These are phyloP conservation scores for Exserohilum rostratum DNA, from an alignment of 2,329 filamentous ascomycete species.

Conservation along the genomic window DNA sequence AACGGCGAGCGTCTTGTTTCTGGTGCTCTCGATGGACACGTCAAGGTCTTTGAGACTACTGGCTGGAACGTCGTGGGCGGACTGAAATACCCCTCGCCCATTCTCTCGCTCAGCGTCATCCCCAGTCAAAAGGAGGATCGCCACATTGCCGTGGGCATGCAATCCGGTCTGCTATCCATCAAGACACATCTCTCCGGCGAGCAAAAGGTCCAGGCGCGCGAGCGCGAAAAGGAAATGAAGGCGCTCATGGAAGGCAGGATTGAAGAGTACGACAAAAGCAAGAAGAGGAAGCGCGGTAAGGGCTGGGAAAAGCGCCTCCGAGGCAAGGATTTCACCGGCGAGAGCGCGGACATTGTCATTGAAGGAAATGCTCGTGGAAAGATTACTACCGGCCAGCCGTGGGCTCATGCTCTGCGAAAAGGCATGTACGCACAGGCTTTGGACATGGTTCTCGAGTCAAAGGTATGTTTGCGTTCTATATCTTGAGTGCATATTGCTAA, in stretches of 20 bases:
- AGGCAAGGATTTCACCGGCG: conserved; percentile 80
- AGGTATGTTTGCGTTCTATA: conserved; percentile 30
- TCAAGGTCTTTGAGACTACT: conserved; percentile 94
- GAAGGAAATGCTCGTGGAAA: conserved; percentile 72
- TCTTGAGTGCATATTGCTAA: conserved; percentile 9
- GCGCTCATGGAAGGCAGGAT: conserved; percentile 78
- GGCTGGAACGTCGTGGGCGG: conserved; percentile 97
- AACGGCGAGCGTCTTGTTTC: conserved; percentile 81
- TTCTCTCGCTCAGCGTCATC: conserved; percentile 82
- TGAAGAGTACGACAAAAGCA: conserved; percentile 75
- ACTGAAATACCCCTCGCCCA: conserved; percentile 89
- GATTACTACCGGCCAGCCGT: conserved; percentile 69
- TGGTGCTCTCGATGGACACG: conserved; percentile 90
- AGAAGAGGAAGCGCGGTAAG: conserved; percentile 66
- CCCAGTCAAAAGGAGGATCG: conserved; percentile 77
- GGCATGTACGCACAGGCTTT: conserved; percentile 78
- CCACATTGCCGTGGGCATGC: conserved; percentile 93
- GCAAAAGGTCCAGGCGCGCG: conserved; percentile 76
- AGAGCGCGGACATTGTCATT: conserved; percentile 87
- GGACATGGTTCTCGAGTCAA: conserved; percentile 70
- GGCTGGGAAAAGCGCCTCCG: conserved; percentile 67
- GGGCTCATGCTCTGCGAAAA: conserved; percentile 82
- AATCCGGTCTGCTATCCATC: conserved; percentile 88
- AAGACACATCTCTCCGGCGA: conserved; percentile 85
- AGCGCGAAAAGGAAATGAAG: conserved; percentile 83